Base-by-base conservation (phyloP, 1,284 basidiomycete genomes). In the Melanopsichium pennsylvanicum region DNA sequence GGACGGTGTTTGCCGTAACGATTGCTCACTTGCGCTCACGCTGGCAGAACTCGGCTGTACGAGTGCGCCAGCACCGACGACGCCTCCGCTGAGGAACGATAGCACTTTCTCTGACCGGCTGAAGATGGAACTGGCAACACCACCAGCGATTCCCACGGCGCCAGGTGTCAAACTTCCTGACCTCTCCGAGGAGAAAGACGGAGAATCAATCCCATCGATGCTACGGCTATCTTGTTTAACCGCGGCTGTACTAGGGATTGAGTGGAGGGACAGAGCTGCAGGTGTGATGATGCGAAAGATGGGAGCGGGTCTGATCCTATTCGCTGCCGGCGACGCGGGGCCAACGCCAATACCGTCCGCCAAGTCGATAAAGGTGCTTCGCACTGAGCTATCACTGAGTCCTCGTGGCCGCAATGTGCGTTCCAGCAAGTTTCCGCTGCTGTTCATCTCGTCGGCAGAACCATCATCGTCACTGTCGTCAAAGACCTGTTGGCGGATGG, bases 331-430 rank as follows among this genome's bases (percentile, higher is more conserved):
- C 36, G 63, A 51, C 12, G 46, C 33, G 1, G 46, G 34, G 23
- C 59, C 58, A 8, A 12, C 37, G 1, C 66, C 26, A 19, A 40
- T 12, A 34, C 52, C 38, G 23, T 64, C 43, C 15, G 34, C 57
- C 44, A 74, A 52, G 12, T 80, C 78, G 21, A 80, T 23, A 41
- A 72, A 79, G 0, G 72, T 76, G 32, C 72, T 78, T 21, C 71
- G 70, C 13, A 80, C 71, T 2, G 75, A 78, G 35, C 74, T 76
- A 59, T 80, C 78, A 22, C 72, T 75, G 25, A 80, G 62, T 4
- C 76, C 76, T 18, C 78, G 51, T 2, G 73, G 63, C 18, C 75
- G 67, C 41, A 74, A 51, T 5, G 62, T 59, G 19, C 57, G 47
- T 18, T 61, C 61, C 9, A 62, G 38, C 16, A 64, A 42, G 37